phyloP scores from a whole-genome alignment of 2,329 filamentous ascomycete genomes.

The Trichoderma oligosporum region DNA sequence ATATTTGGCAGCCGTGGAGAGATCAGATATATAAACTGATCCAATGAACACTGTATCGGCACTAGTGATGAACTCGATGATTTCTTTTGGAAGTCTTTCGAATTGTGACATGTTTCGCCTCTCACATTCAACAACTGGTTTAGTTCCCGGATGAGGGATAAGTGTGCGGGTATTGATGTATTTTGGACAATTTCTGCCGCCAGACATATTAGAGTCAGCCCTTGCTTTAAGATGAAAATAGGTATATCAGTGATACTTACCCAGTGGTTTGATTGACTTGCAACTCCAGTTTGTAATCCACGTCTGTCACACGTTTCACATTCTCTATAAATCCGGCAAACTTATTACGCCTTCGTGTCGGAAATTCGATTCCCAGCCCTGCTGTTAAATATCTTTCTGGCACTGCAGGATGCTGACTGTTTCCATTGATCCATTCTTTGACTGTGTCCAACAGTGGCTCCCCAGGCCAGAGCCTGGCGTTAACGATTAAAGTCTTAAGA shows the following conservation, averaged over 20 bases:
- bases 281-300: conserved; percentile 7
- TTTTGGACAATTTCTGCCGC: conserved; percentile 10
- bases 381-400: conserved; percentile 9
- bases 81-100: conserved; percentile 8
- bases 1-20: background rate
- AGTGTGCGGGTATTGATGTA: conserved; percentile 17
- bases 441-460: conserved; percentile 11
- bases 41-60: conserved; percentile 16
- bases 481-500: conserved; percentile 11
- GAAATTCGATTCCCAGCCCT: conserved; percentile 15
- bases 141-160: background rate
- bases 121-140: conserved; percentile 6
- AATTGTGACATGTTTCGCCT: conserved; percentile 3
- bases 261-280: conserved; percentile 12
- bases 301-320: background rate
- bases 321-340: conserved; percentile 13
- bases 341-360: conserved; percentile 16
- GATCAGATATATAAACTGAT: conserved; percentile 2
- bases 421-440: conserved; percentile 1
- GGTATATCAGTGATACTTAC: background rate
- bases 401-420: background rate
- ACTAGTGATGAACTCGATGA: conserved; percentile 13
- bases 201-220: background rate
- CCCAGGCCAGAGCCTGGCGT: conserved; percentile 11
- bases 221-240: background rate